Base-by-base conservation (phyloP, 176 grass and related monocot genomes). In the Pontederia paniculata region DNA sequence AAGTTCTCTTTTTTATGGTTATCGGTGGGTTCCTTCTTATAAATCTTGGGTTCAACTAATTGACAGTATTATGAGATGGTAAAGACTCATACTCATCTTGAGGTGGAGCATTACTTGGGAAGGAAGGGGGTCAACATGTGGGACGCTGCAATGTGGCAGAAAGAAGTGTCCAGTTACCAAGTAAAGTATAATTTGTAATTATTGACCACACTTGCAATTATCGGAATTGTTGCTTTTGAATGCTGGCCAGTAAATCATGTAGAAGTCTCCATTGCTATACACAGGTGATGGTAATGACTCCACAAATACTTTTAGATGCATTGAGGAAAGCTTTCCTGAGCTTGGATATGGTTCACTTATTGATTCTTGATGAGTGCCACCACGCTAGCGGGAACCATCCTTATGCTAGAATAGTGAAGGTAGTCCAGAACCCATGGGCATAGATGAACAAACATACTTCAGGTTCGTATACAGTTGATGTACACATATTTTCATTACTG, bases 281-380 rank as follows among this genome's bases (percentile, higher is more conserved):
- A 49, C 78, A 87, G 84, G 71, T 82, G 55, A 62, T 74, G 77
- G 60, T 87, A 43, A 67, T 81, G 66, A 86, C 83, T 0, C 78
- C 83, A 13, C 83, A 81, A 41, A 86, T 86, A 63, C 25, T 86
- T 42, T 54, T 86, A 60, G 78, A 86, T 52, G 70, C 83, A 66
- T 70, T 82, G 57, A 78, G 75, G 60, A 70, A 78, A 72, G 84
- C 78, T 67, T 87, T 78, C 63, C 23, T 78, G 31, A 78, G 67
- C 21, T 54, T 82, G 50, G 56, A 51, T 15, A 20, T 15, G 12
- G 65, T 87, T 61, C 70, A 45, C 61, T 64, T 87, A 52, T 17
- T 87, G 54, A 78, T 87, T 68, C 75, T 87, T 82, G 75, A 87
- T 61, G 84, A 82, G 74, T 87, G 84, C 15, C 84, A 87, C 72